Conservation (phyloP, 495 filamentous ascomycete genomes). For the Annulohypoxylon moriforme region DNA sequence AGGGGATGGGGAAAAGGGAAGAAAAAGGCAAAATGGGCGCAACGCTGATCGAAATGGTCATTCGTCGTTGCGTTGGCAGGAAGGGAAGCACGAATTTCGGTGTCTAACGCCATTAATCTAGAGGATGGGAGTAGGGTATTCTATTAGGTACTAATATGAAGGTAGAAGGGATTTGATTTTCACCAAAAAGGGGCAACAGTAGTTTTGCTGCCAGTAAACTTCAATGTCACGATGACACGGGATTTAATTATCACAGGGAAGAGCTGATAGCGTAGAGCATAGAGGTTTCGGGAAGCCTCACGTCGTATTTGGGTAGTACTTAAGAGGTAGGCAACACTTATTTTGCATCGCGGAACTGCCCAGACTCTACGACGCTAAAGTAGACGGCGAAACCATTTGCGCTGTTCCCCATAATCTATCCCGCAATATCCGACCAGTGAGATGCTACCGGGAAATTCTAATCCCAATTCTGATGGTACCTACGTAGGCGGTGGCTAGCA, state of each 20-base stretch:
- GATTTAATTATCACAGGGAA: conserved; percentile 33
- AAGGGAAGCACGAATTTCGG: conserved; percentile 25
- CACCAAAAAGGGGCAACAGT: conserved; percentile 18
- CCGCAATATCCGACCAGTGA: conserved; percentile 31
- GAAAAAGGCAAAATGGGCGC: conserved; percentile 6
- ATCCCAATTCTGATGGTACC: conserved; percentile 15
- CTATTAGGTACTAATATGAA: background rate
- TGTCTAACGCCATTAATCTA: conserved; percentile 24
- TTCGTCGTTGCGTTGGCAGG: conserved; percentile 11
- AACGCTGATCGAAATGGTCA: conserved; percentile 27
- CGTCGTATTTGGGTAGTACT: conserved; percentile 33
- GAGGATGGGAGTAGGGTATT: conserved; percentile 6
- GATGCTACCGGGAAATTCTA: conserved; percentile 23
- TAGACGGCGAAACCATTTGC: conserved; percentile 19
- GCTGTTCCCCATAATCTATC: conserved; percentile 32
- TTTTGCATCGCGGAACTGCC: conserved; percentile 33
- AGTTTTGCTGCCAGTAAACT: conserved; percentile 19
- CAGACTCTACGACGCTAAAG: conserved; percentile 22
- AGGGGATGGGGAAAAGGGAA: conserved; percentile 5
- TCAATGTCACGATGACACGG: conserved; percentile 16
- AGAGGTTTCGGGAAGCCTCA: conserved; percentile 31
- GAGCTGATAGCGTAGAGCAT: conserved; percentile 2
- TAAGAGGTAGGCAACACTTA: conserved; percentile 14
- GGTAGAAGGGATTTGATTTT: conserved; percentile 13
- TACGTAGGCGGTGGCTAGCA: background rate